These are phyloP conservation scores for Acacia concinna DNA, from an alignment of 331 rosid species.

Conservation along the genomic window DNA sequence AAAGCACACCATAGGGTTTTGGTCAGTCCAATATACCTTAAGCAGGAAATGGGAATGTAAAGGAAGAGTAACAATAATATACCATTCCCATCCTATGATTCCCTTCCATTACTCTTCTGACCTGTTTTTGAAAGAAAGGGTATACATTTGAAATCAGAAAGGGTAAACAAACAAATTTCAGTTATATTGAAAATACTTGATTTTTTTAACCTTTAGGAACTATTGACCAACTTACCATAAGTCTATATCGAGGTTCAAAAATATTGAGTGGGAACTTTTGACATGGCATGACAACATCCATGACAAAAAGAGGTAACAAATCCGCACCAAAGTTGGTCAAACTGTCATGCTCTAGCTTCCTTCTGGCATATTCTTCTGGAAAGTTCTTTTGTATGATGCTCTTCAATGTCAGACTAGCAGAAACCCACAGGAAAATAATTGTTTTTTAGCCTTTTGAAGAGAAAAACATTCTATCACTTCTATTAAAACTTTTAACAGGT, in stretches of 20 bases:
- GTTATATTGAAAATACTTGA: neutral
- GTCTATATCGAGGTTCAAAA: constrained; percentile 98
- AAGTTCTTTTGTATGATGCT: constrained; percentile 86
- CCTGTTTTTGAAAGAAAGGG: constrained; percentile 44
- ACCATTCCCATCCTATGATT: constrained; percentile 99
- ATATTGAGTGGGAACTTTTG: constrained; percentile 91
- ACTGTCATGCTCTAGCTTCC: constrained; percentile 77
- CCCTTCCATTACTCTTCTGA: constrained; percentile 98
- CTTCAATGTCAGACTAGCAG: constrained; percentile 83
- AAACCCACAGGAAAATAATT: constrained; percentile 35
- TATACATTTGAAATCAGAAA: constrained; percentile 22
- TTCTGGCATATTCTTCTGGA: constrained; percentile 89
- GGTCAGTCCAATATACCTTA: constrained; percentile 33
- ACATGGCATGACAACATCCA: constrained; percentile 96
- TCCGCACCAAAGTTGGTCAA: constrained; percentile 68
- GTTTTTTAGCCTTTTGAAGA: neutral
- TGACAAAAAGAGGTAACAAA: constrained; percentile 95
- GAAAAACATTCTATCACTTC: constrained; percentile 16
- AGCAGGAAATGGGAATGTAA: constrained; percentile 35
- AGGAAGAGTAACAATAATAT: constrained; percentile 42
- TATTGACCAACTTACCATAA: constrained; percentile 72
- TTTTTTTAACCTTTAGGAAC: constrained; percentile 13
- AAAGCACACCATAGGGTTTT: constrained; percentile 39
- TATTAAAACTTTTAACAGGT: constrained; percentile 25
- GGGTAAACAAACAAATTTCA: neutral